A percentile compares a stretch with the other conserved stretches of the same genome.
These are phyloP conservation scores for Zygosaccharomyces pseudorouxii DNA, from an alignment of 805 yeast species.

Conservation along the genomic window DNA sequence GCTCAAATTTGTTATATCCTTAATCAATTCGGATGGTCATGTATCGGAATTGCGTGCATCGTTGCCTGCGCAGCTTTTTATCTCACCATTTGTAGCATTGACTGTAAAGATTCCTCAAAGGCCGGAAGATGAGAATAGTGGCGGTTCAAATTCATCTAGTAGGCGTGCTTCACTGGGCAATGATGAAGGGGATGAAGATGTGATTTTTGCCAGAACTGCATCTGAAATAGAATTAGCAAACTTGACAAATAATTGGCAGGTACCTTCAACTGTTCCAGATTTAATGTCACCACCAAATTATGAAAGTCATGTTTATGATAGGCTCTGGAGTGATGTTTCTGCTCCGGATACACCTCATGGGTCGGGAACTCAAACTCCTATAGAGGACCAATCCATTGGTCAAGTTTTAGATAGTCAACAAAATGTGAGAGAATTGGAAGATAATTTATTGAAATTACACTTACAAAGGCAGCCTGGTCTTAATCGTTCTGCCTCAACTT, in stretches of 20 bases:
- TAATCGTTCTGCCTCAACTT: slow-evolving; percentile 1
- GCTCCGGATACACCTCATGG: slow-evolving; percentile 33
- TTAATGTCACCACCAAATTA: slow-evolving; percentile 82
- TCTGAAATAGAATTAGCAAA: slow-evolving; percentile 30
- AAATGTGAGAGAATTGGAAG: slow-evolving; percentile 34
- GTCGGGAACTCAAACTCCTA: slow-evolving; percentile 34
- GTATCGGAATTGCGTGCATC: slow-evolving; percentile 89
- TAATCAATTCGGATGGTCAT: slow-evolving; percentile 87
- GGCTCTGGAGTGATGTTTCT: slow-evolving; percentile 62
- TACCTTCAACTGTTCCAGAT: slow-evolving; percentile 30
- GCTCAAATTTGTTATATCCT: slow-evolving; percentile 70
- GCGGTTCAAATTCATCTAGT: slow-evolving; percentile 14
- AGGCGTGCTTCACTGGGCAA: slow-evolving; percentile 9
- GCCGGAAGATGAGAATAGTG: slow-evolving; percentile 6
- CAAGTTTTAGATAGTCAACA: slow-evolving; percentile 23
- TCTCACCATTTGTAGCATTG: slow-evolving; percentile 78
- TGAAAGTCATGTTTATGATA: slow-evolving; percentile 74
- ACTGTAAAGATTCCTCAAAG: slow-evolving; percentile 26
- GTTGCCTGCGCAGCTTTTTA: slow-evolving; percentile 70
- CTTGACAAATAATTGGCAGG: slow-evolving; percentile 13
- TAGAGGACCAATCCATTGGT: slow-evolving; percentile 16
- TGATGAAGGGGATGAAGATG: slow-evolving; percentile 36
- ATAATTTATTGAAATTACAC: slow-evolving; percentile 16
- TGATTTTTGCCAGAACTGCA: slow-evolving; percentile 37
- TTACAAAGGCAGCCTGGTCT: slow-evolving; percentile 13